A percentile compares a stretch with the other conserved stretches of the same genome.
Conservation (phyloP, 2,329 filamentous ascomycete genomes). For the Aspergillus fischeri region DNA sequence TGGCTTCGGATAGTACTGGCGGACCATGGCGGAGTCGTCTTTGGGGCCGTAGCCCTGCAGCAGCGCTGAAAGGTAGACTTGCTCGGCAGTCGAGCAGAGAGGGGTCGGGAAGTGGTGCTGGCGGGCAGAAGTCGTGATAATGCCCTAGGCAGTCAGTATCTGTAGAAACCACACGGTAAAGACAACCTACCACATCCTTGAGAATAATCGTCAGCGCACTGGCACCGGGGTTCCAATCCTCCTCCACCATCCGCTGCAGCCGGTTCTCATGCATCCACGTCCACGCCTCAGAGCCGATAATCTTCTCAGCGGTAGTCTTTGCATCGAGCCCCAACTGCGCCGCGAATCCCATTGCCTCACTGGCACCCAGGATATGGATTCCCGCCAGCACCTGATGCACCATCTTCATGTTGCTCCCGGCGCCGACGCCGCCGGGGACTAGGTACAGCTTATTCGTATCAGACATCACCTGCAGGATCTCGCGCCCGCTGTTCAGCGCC, state of each 20-base stretch:
- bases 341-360: constrained; percentile 60
- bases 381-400: constrained; percentile 61
- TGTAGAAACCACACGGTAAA: too few species aligned
- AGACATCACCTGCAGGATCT: constrained; percentile 61
- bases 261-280: constrained; percentile 63
- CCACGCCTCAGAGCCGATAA: constrained; percentile 49
- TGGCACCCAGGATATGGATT: constrained; percentile 58
- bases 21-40: constrained; percentile 55
- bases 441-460: constrained; percentile 57
- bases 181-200: constrained; percentile 48
- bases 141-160: constrained; percentile 39
- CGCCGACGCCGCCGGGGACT: constrained; percentile 57
- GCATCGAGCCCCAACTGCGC: constrained; percentile 53
- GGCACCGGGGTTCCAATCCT: constrained; percentile 52
- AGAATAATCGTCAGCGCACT: constrained; percentile 59
- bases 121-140: constrained; percentile 64
- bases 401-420: constrained; percentile 60
- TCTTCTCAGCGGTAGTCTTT: constrained; percentile 37
- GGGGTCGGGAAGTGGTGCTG: constrained; percentile 56
- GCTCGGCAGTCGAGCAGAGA: constrained; percentile 60
- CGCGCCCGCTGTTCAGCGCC: constrained; percentile 54
- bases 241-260: constrained; percentile 51
- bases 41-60: constrained; percentile 53
- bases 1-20: constrained; percentile 46
- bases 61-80: constrained; percentile 59